phyloP scores from a whole-genome alignment of 345 rosid genomes.

The Arabidopsis arenosa region DNA sequence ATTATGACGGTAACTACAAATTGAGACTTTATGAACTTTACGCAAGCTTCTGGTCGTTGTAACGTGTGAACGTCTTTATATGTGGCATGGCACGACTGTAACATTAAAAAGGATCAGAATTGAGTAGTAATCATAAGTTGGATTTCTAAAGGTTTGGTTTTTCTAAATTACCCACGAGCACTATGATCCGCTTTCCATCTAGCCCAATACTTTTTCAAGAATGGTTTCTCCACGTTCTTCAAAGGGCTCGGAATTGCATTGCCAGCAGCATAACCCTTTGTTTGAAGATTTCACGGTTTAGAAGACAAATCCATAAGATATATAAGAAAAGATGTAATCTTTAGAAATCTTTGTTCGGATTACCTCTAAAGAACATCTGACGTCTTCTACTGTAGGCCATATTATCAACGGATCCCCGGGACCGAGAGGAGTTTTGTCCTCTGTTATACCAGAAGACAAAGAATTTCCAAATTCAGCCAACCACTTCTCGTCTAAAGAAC shows the following conservation, averaged over 20 bases:
- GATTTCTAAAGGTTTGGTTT: not conserved
- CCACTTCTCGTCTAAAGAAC: constrained; percentile 96
- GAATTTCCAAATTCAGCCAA: constrained; percentile 82
- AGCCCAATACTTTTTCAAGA: constrained; percentile 87
- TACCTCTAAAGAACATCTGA: constrained; percentile 95
- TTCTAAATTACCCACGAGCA: constrained; percentile 64
- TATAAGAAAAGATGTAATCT: constrained; percentile 5
- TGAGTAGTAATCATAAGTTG: constrained; percentile 3
- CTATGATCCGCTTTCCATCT: constrained; percentile 88
- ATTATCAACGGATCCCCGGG: constrained; percentile 75
- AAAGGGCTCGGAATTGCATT: constrained; percentile 86
- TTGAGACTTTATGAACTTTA: constrained; percentile 49
- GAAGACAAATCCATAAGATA: constrained; percentile 29
- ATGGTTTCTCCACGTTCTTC: constrained; percentile 85
- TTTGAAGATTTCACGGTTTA: constrained; percentile 32
- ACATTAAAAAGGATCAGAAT: constrained; percentile 33
- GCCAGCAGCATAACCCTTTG: constrained; percentile 93
- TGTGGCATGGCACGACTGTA: constrained; percentile 94
- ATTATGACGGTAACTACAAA: constrained; percentile 1
- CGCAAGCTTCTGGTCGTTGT: constrained; percentile 84
- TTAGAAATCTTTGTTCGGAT: constrained; percentile 23
- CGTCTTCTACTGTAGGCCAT: constrained; percentile 96
- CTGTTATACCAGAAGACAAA: constrained; percentile 79
- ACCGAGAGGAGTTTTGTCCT: constrained; percentile 81
- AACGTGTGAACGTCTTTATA: constrained; percentile 89